These are phyloP conservation scores for Aspergillus ellipticus DNA, from an alignment of 495 filamentous ascomycete species.

Conservation along the genomic window DNA sequence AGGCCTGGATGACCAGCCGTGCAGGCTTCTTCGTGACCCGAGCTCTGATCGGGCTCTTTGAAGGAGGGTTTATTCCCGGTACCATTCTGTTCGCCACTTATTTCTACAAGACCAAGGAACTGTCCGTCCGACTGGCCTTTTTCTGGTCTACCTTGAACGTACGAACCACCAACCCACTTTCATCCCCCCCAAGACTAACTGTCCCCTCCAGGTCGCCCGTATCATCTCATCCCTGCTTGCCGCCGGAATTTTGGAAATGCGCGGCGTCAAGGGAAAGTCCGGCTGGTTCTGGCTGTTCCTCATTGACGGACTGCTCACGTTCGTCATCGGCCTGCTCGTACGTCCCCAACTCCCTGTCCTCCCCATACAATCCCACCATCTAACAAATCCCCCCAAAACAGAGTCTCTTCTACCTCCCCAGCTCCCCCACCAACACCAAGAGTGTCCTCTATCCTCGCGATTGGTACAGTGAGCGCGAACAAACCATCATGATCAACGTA, in stretches of 20 bases:
- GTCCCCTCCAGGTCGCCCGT: constrained; percentile 28
- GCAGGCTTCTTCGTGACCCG: constrained; percentile 39
- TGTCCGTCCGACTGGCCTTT: constrained; percentile 48
- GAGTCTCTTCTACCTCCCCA: constrained; percentile 33
- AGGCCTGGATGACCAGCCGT: constrained; percentile 34
- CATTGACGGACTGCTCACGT: constrained; percentile 32
- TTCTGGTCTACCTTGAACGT: constrained; percentile 55
- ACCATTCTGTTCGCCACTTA: constrained; percentile 49
- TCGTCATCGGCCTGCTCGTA: constrained; percentile 28
- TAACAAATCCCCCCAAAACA: constrained; percentile 8
- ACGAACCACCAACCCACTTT: neutral
- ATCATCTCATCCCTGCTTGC: constrained; percentile 52
- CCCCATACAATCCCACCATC: neutral
- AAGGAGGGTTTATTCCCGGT: constrained; percentile 54
- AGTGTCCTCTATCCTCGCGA: constrained; percentile 43
- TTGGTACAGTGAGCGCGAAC: constrained; percentile 53
- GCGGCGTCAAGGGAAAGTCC: constrained; percentile 39
- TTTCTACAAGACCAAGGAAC: constrained; percentile 50
- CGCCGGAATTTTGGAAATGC: constrained; percentile 50
- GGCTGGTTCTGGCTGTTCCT: constrained; percentile 58
- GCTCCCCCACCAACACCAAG: constrained; percentile 51
- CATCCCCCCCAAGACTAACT: neutral
- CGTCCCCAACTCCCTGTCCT: constrained; percentile 1
- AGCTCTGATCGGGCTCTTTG: constrained; percentile 19
- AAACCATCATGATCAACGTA: constrained; percentile 47